Evolutionary conservation across 345 rosid genomes (phyloP).

Genomic region (Ricinus communis): DNA sequence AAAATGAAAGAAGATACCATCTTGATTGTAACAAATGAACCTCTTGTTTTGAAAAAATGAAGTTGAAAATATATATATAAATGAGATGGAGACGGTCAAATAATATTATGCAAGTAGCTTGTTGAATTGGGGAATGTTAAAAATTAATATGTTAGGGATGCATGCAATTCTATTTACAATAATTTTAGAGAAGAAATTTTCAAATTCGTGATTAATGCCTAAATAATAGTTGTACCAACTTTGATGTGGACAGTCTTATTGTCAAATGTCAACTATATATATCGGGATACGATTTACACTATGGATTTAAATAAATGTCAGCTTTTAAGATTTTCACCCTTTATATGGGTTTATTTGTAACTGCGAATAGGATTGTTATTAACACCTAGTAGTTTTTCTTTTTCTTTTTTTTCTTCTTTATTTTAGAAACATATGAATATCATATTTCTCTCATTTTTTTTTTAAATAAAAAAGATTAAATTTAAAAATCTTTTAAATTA

Average conservation of each 20-base stretch:
- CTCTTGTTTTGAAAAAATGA: neutral
- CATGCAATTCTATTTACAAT: neutral
- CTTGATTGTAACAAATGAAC: neutral
- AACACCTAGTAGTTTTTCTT: no score
- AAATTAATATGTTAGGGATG: neutral
- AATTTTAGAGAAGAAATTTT: neutral
- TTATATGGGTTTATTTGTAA: neutral
- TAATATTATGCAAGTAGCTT: neutral
- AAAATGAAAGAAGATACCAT: neutral
- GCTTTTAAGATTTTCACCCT: neutral
- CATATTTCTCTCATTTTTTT: no score
- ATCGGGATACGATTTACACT: neutral
- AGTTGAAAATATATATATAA: no score
- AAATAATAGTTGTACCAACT: slow-evolving; percentile 1
- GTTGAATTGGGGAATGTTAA: neutral
- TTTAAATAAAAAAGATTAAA: no score
- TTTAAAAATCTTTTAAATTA: no score
- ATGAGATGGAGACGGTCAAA: neutral
- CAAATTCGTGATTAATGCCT: neutral
- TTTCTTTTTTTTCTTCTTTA: no score
- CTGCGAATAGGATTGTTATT: no score
- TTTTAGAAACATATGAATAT: no score
- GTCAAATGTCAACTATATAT: neutral
- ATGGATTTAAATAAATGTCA: neutral
- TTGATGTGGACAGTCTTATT: neutral